Conservation (phyloP, 2,329 filamentous ascomycete genomes). For the Paracoccidioides lutzii region DNA sequence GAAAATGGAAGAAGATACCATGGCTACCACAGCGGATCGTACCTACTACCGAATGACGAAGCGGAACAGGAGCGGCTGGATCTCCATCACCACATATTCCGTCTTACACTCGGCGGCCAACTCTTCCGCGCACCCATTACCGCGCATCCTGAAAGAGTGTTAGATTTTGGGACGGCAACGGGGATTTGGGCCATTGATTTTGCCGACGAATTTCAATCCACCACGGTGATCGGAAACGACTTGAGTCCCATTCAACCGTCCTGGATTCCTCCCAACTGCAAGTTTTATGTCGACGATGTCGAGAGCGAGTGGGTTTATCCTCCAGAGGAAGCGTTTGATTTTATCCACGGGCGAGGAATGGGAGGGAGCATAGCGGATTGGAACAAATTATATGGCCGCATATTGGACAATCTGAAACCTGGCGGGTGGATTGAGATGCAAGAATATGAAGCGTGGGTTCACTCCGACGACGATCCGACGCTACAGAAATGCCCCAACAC, state of each 20-base stretch:
- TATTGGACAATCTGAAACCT: conserved; percentile 4
- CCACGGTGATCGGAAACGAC: conserved; percentile 25
- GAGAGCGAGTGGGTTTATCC: conserved; percentile 18
- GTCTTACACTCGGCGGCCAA: conserved; percentile 14
- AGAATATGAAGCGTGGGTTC: conserved; percentile 15
- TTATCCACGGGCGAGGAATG: conserved; percentile 20
- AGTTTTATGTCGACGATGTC: conserved; percentile 22
- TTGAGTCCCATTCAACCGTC: conserved; percentile 29
- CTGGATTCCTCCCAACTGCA: conserved; percentile 20
- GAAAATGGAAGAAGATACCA: conserved; percentile 29
- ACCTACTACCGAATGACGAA: conserved; percentile 21
- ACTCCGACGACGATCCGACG: conserved; percentile 14
- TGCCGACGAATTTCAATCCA: conserved; percentile 26
- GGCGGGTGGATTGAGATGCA: conserved; percentile 9
- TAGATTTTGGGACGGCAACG: conserved; percentile 32
- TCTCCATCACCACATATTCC: conserved; percentile 17
- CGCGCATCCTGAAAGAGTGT: conserved; percentile 18
- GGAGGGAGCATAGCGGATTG: conserved; percentile 15
- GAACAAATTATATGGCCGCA: conserved; percentile 12
- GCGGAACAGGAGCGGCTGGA: conserved; percentile 22
- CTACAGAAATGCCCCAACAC: background rate
- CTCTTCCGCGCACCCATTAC: conserved; percentile 16
- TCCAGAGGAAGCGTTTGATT: conserved; percentile 17
- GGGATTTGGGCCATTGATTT: conserved; percentile 33
- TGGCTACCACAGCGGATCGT: conserved; percentile 16